These are phyloP conservation scores for Podospora pseudoanserina DNA, from an alignment of 495 filamentous ascomycete genomes.

Conservation along the genomic window DNA sequence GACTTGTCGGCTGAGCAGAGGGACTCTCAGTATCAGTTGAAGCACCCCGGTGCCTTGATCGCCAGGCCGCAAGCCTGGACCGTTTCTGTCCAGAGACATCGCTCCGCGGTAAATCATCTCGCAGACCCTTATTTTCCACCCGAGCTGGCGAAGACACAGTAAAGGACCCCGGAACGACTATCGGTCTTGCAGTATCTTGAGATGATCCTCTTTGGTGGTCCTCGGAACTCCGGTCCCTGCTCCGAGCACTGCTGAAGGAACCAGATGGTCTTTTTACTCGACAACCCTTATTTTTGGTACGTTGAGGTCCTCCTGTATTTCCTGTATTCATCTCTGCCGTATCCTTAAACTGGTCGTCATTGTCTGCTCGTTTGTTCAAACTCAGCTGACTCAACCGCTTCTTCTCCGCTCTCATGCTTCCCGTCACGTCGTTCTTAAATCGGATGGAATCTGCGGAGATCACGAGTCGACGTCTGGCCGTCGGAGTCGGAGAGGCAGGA, in stretches of 20 bases:
- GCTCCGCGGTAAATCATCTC: constrained; percentile 8
- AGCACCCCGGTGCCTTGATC: constrained; percentile 13
- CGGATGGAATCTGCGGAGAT: constrained; percentile 17
- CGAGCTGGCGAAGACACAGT: neutral
- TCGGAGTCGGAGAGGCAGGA: neutral
- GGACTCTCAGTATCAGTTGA: constrained; percentile 11
- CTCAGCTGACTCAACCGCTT: neutral
- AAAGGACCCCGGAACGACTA: neutral
- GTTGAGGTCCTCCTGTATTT: neutral
- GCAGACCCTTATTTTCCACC: constrained; percentile 1
- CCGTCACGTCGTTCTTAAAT: constrained; percentile 6
- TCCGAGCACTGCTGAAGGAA: neutral
- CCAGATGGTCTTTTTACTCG: neutral
- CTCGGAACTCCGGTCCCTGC: neutral
- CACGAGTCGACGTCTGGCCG: constrained; percentile 12
- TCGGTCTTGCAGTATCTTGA: constrained; percentile 1
- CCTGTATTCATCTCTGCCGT: neutral
- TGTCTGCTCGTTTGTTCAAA: neutral
- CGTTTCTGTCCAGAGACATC: constrained; percentile 15
- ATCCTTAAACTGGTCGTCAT: neutral
- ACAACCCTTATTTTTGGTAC: neutral
- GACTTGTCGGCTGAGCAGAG: neutral
- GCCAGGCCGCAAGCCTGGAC: constrained; percentile 19
- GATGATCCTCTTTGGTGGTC: neutral
- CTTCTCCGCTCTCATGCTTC: neutral